Conservation (phyloP, 1,139 yeast species). For the Geotrichum citri-aurantii region DNA sequence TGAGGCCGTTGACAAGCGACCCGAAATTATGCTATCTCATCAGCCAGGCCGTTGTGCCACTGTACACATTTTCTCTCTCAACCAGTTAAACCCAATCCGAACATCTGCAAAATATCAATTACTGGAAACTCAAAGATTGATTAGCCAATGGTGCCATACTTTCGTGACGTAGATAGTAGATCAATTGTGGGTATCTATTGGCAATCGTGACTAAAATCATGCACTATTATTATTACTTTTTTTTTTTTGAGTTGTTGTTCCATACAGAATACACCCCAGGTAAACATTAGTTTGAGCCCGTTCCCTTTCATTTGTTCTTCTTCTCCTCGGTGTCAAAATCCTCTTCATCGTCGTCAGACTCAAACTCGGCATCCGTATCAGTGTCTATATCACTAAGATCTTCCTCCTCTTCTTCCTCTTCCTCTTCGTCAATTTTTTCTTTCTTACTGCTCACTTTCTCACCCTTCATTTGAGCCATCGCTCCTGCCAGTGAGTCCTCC, state of each 20-base stretch:
- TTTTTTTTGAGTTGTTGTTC: neutral
- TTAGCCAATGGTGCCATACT: neutral
- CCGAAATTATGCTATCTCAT: too few relatives aligned
- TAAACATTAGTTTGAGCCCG: neutral
- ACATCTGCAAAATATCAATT: neutral
- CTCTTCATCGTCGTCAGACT: slow-evolving; percentile 13
- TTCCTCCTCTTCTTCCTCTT: slow-evolving; percentile 24
- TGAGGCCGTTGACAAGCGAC: too few relatives aligned
- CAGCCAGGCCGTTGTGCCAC: too few relatives aligned
- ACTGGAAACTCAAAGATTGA: neutral
- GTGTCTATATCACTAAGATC: slow-evolving; percentile 17
- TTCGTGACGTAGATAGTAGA: neutral
- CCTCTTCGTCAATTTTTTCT: slow-evolving; percentile 28
- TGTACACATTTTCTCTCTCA: too few relatives aligned
- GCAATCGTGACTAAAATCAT: neutral
- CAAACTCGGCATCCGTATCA: slow-evolving; percentile 19
- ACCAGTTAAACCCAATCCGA: too few relatives aligned
- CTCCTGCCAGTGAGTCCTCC: slow-evolving; percentile 72
- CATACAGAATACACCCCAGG: neutral
- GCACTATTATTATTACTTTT: neutral
- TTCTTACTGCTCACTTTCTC: slow-evolving; percentile 37
- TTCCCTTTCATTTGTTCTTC: slow-evolving; percentile 5
- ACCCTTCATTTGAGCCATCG: slow-evolving; percentile 46
- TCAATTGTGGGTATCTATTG: neutral
- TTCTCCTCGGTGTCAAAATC: slow-evolving; percentile 6